Percentiles rank a stretch among this genome's conserved stretches.
Conservation (phyloP, 805 yeast species). For the Ogataea pini region DNA sequence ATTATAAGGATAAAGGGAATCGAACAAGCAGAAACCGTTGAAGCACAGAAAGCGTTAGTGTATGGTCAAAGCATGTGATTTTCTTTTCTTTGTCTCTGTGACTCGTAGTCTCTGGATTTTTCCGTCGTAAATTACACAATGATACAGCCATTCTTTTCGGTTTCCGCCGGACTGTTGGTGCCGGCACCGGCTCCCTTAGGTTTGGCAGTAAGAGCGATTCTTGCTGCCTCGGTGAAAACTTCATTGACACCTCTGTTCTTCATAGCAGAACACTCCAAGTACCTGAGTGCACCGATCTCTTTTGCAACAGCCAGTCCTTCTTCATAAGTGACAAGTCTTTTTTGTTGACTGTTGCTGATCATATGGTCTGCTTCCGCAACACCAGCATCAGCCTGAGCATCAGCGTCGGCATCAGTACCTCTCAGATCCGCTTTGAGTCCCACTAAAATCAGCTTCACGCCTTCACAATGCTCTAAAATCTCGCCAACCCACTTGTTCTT, state of each 20-base stretch:
- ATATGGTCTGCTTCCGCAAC: slow-evolving; percentile 15
- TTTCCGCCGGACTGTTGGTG: slow-evolving; percentile 34
- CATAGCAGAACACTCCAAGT: slow-evolving; percentile 95
- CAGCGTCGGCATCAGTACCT: slow-evolving; percentile 48
- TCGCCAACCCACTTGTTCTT: slow-evolving; percentile 97
- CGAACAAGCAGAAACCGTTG: neutral
- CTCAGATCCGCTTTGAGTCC: slow-evolving; percentile 95
- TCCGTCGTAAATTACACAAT: slow-evolving; percentile 27
- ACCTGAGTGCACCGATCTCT: slow-evolving; percentile 88
- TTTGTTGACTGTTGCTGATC: slow-evolving; percentile 33
- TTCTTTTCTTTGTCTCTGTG: neutral
- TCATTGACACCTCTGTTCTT: slow-evolving; percentile 97
- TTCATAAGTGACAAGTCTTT: slow-evolving; percentile 76
- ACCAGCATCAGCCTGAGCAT: slow-evolving; percentile 32
- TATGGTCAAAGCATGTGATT: neutral
- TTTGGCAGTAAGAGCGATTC: slow-evolving; percentile 90
- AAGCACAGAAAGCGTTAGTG: neutral
- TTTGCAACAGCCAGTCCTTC: slow-evolving; percentile 94
- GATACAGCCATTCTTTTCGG: slow-evolving; percentile 25
- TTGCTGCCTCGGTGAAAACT: slow-evolving; percentile 97
- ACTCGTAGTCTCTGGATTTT: neutral
- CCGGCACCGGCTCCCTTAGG: slow-evolving; percentile 68
- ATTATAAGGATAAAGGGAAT: neutral
- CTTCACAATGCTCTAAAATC: slow-evolving; percentile 95
- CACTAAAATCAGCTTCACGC: slow-evolving; percentile 89